These are phyloP conservation scores for Stephanodiscus minutulus DNA, from an alignment of 108 stramenopile species.

Conservation along the genomic window DNA sequence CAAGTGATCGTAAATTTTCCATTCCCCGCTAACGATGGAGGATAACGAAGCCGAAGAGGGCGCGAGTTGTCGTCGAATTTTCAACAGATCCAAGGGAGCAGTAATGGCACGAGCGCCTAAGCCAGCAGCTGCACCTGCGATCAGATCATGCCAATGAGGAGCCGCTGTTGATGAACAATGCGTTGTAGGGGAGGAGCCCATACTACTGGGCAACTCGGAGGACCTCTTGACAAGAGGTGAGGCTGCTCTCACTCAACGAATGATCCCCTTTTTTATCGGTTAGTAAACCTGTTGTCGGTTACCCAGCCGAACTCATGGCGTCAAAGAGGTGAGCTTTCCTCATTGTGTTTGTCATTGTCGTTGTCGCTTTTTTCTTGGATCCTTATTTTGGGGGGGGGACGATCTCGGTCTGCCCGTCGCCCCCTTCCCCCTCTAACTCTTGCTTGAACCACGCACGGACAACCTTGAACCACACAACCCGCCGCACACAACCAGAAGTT, in stretches of 20 bases:
- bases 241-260: too few relatives aligned
- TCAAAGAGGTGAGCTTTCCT: too few relatives aligned
- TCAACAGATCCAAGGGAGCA: constrained; percentile 90
- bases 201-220: background rate
- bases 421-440: background rate
- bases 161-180: background rate
- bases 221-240: background rate
- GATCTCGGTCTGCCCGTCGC: background rate
- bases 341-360: too few relatives aligned
- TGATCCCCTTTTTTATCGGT: too few relatives aligned
- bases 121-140: constrained; percentile 65
- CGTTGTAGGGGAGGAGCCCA: background rate
- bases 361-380: too few relatives aligned
- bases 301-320: too few relatives aligned
- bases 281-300: too few relatives aligned
- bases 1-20: constrained; percentile 22
- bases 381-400: too few relatives aligned
- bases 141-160: constrained; percentile 55
- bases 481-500: background rate
- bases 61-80: constrained; percentile 85
- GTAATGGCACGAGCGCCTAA: constrained; percentile 69
- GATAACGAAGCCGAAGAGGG: constrained; percentile 14
- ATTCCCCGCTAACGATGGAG: constrained; percentile 22
- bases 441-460: too few relatives aligned
- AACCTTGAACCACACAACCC: background rate